Percentiles rank a stretch among this genome's conserved stretches.
Evolutionary conservation across 2,329 filamentous ascomycete genomes (phyloP).

Genomic region (Paraphoma sp.): DNA sequence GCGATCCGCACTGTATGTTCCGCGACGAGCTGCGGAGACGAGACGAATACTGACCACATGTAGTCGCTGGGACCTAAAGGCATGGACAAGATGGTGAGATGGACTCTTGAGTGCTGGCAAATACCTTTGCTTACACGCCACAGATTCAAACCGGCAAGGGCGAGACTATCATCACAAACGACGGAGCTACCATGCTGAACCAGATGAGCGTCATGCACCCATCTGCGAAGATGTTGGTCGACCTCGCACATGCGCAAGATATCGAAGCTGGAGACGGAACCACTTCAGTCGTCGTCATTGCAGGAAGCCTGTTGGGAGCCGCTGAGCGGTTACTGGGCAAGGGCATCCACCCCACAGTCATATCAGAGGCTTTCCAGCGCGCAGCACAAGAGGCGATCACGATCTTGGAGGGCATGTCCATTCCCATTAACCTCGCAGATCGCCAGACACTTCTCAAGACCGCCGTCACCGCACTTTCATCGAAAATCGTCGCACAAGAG

Average conservation of each 20-base stretch:
- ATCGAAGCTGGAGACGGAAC: constrained; percentile 98
- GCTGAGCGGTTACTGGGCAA: constrained; percentile 90
- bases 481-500: constrained; percentile 98
- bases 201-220: constrained; percentile 99
- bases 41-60: constrained; percentile 29
- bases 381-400: constrained; percentile 88
- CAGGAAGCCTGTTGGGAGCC: constrained; percentile 90
- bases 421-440: constrained; percentile 87
- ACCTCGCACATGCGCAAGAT: constrained; percentile 95
- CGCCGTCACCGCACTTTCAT: constrained; percentile 94
- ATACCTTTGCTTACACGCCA: constrained; percentile 12
- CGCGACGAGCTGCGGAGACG: constrained; percentile 25
- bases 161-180: constrained; percentile 98
- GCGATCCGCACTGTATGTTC: constrained; percentile 81
- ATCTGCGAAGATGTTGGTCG: constrained; percentile 99
- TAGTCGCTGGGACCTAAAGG: constrained; percentile 90
- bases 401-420: constrained; percentile 93
- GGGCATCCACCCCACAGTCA: constrained; percentile 93
- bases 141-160: constrained; percentile 92
- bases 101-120: not conserved
- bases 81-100: constrained; percentile 91
- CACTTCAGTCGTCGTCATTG: constrained; percentile 97
- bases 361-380: constrained; percentile 96
- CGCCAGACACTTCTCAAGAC: constrained; percentile 91
- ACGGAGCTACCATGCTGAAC: constrained; percentile 98